Evolutionary conservation across 495 filamentous ascomycete genomes (phyloP).

Genomic region (Neurospora sp.): DNA sequence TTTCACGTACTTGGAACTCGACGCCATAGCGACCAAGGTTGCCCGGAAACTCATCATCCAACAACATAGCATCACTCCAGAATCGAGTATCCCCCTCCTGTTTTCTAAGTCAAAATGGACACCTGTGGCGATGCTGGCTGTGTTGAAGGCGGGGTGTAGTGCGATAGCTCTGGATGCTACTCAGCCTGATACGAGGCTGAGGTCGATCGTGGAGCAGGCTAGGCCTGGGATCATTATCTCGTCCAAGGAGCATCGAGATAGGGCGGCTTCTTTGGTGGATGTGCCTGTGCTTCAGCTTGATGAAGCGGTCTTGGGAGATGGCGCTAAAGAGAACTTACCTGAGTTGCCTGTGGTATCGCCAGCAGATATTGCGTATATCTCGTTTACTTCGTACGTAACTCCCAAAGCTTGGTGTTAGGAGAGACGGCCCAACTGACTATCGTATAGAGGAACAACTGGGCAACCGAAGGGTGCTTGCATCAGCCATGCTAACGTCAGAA

Average conservation of each 20-base stretch:
- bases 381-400: background rate
- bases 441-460: background rate
- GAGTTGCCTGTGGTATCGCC: background rate
- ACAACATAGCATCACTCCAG: constrained; percentile 34
- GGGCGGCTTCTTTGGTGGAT: background rate
- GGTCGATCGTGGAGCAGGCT: constrained; percentile 4
- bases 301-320: background rate
- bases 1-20: constrained; percentile 42
- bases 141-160: constrained; percentile 48
- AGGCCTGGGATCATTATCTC: background rate
- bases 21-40: constrained; percentile 31
- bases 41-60: constrained; percentile 28
- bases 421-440: background rate
- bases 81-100: constrained; percentile 44
- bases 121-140: constrained; percentile 44
- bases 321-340: background rate
- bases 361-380: background rate
- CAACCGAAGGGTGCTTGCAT: background rate
- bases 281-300: background rate
- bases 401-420: background rate
- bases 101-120: constrained; percentile 49
- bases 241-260: background rate
- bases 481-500: background rate
- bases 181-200: constrained; percentile 40
- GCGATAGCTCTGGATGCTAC: constrained; percentile 48